Base-by-base conservation (phyloP, 2,329 filamentous ascomycete species). In the Aureobasidium sp. region DNA sequence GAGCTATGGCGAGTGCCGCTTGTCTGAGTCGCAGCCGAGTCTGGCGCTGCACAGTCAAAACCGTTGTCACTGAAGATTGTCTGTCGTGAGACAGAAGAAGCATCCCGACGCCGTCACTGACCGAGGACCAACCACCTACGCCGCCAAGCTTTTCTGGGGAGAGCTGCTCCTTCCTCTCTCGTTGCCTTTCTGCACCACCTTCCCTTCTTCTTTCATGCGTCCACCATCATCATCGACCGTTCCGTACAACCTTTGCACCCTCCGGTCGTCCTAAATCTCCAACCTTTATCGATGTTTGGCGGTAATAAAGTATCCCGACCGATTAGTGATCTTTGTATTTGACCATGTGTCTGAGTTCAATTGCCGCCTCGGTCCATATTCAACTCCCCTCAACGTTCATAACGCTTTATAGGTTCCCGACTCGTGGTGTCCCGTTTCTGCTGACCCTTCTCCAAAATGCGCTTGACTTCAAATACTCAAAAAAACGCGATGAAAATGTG, bases 331-430 rank as follows among this genome's bases (percentile, higher is more conserved):
- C 29, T 45, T 31, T n/a, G 27, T 57, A 57, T 33, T 43, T 45
- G 29, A 10, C 27, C 38, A 45, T 31, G 53, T 38, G 38, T 57
- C 54, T 46, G 54, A 38, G 27, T 46, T 46, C 54, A 57, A 47
- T 57, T 57, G 42, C 42, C 54, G 54, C 15, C 37, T 46, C 27
- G 51, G 31, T 33, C 51, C 37, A 25, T n/a, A 15, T 6, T 17
- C 53, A 45, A 57, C 53, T 57, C 17, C 53, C 42, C 23, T 25
- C 25, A 45, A 57, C 54, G 29, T 19, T 23, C 40, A 29, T 15
- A 57, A 57, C 54, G 54, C 42, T 57, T 38, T 57, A 57, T 38
- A 47, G 42, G 17, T 47, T 57, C 54, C 21, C 27, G 40, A 45
- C 38, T 9, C 38, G 23, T 43, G 35, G 8, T 27, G 54, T 47